Evolutionary conservation across 1,284 basidiomycete genomes (phyloP).

Genomic region (Ustilago bromivora): DNA sequence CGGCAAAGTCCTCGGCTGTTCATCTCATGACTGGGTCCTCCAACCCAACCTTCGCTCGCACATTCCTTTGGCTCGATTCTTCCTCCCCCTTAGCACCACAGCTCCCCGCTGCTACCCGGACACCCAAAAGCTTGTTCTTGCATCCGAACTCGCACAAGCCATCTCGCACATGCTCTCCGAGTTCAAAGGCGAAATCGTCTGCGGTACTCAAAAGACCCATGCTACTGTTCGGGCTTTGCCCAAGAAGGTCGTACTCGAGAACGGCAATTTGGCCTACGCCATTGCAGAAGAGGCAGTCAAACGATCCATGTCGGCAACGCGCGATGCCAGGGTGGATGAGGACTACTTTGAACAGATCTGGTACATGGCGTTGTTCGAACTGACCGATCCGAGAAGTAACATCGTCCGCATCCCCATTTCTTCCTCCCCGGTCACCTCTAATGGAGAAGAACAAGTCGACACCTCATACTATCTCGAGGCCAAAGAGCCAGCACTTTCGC

Average conservation of each 20-base stretch:
- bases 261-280: conserved; percentile 41
- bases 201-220: conserved; percentile 49
- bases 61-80: conserved; percentile 42
- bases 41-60: conserved; percentile 41
- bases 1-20: conserved; percentile 51
- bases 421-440: conserved; percentile 9
- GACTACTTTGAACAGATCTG: conserved; percentile 60
- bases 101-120: conserved; percentile 58
- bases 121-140: conserved; percentile 65
- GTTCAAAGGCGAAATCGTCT: conserved; percentile 63
- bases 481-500: conserved; percentile 31
- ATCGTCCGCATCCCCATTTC: conserved; percentile 31
- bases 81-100: conserved; percentile 50
- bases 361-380: conserved; percentile 62
- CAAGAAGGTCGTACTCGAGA: conserved; percentile 18
- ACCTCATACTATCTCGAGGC: conserved; percentile 38
- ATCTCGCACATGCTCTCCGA: conserved; percentile 52
- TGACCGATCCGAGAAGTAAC: conserved; percentile 47
- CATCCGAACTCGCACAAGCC: conserved; percentile 53
- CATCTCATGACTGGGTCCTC: conserved; percentile 58
- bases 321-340: conserved; percentile 40
- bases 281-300: conserved; percentile 39
- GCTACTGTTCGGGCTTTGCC: conserved; percentile 28
- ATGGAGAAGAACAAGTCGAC: conserved; percentile 9
- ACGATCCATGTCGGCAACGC: conserved; percentile 36